These are phyloP conservation scores for Crassisporium funariophilum DNA, from an alignment of 768 basidiomycete genomes.

Conservation along the genomic window DNA sequence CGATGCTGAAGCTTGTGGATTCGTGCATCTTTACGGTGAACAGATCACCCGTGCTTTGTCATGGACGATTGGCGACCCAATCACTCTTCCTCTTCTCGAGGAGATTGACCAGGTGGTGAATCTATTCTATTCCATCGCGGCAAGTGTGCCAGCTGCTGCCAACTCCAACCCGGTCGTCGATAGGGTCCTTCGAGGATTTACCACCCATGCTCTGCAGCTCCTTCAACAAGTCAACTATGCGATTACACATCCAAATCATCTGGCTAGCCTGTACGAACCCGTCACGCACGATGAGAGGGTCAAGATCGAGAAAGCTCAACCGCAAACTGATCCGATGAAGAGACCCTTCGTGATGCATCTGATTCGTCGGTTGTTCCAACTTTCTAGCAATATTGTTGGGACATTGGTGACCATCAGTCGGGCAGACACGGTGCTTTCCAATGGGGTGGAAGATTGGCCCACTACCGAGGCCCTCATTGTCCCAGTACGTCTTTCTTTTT, in stretches of 20 bases:
- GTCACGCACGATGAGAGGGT: conserved; percentile 74
- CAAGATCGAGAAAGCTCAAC: conserved; percentile 66
- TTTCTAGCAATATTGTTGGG: conserved; percentile 69
- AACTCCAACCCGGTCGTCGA: conserved; percentile 53
- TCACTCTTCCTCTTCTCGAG: conserved; percentile 77
- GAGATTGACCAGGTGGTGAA: conserved; percentile 82
- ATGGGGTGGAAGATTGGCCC: conserved; percentile 73
- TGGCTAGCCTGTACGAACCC: conserved; percentile 80
- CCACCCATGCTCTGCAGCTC: conserved; percentile 66
- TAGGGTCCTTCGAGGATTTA: conserved; percentile 70
- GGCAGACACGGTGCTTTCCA: conserved; percentile 66
- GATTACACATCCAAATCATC: conserved; percentile 87
- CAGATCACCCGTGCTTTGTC: conserved; percentile 77
- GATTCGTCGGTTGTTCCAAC: conserved; percentile 68
- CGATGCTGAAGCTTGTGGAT: conserved; percentile 81
- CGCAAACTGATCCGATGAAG: conserved; percentile 59
- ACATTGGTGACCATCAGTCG: conserved; percentile 71
- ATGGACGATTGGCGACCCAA: conserved; percentile 79
- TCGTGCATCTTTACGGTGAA: conserved; percentile 81
- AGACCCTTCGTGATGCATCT: conserved; percentile 74
- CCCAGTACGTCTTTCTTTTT: conserved; percentile 53
- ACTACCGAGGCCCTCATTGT: conserved; percentile 66
- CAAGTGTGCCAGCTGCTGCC: conserved; percentile 48
- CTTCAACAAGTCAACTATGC: conserved; percentile 90
- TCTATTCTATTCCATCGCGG: conserved; percentile 75